Conservation (phyloP, 352 stramenopile species). For the Pythium utonaiense region DNA sequence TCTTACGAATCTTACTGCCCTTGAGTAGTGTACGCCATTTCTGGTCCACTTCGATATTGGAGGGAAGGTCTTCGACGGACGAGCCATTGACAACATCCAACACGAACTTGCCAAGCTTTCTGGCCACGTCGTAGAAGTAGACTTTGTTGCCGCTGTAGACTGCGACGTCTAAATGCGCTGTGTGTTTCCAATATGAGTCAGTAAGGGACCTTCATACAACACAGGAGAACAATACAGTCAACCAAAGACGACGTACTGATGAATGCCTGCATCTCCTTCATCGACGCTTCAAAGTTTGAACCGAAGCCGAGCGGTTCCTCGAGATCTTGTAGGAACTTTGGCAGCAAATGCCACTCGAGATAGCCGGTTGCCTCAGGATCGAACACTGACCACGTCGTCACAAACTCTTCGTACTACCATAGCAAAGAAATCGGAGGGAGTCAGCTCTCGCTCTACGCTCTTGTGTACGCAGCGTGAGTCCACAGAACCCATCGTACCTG, state of each 20-base stretch:
- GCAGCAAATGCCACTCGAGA: conserved; percentile 62
- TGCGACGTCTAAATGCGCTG: conserved; percentile 45
- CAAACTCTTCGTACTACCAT: conserved; percentile 83
- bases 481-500: conserved; percentile 53
- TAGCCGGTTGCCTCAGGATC: conserved; percentile 77
- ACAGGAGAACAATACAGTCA: too few species aligned
- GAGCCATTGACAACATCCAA: conserved; percentile 51
- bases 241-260: conserved; percentile 40
- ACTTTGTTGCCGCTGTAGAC: conserved; percentile 55
- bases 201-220: too few species aligned
- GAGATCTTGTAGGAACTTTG: conserved; percentile 60
- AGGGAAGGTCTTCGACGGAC: conserved; percentile 37
- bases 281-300: conserved; percentile 32
- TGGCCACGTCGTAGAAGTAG: conserved; percentile 53
- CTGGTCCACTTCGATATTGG: conserved; percentile 46
- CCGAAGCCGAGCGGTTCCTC: conserved; percentile 67
- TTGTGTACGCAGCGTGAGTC: too few species aligned
- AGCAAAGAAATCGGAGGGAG: conserved; percentile 36
- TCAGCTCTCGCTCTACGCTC: too few species aligned
- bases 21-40: conserved; percentile 49
- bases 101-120: conserved; percentile 61
- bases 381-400: conserved; percentile 64
- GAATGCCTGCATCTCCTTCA: conserved; percentile 50
- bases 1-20: conserved; percentile 48
- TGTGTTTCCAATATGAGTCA: not conserved